phyloP scores from a whole-genome alignment of 2,329 filamentous ascomycete species.

The Dryadomyces quercivorus region DNA sequence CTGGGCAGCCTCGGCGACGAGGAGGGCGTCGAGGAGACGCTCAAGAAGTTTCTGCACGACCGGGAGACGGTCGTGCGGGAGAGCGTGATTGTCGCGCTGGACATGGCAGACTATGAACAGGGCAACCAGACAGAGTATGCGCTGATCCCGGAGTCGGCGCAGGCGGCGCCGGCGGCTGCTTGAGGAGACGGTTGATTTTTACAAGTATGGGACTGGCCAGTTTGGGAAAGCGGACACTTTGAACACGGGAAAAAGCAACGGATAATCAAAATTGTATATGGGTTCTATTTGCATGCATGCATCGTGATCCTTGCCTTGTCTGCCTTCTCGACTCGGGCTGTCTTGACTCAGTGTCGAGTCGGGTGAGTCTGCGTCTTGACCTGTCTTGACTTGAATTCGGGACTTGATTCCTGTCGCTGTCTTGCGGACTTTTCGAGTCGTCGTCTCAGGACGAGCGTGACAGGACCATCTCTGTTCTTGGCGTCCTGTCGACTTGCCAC shows the following conservation, averaged over 20 bases:
- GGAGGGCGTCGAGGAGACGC: conserved; percentile 75
- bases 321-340: background rate
- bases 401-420: too few relatives aligned
- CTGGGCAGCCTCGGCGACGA: conserved; percentile 89
- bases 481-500: too few relatives aligned
- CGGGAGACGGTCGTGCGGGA: conserved; percentile 88
- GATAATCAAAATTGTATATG: too few relatives aligned
- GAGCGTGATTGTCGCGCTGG: conserved; percentile 86
- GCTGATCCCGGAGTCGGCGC: conserved; percentile 56
- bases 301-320: too few relatives aligned
- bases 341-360: background rate
- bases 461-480: too few relatives aligned
- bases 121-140: conserved; percentile 84
- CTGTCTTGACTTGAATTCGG: too few relatives aligned
- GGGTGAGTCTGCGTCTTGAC: too few relatives aligned
- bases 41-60: conserved; percentile 78
- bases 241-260: too few relatives aligned
- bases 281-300: background rate
- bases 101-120: conserved; percentile 97
- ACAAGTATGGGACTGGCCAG: too few relatives aligned
- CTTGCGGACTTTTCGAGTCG: too few relatives aligned
- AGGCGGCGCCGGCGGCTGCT: conserved; percentile 13
- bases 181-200: background rate
- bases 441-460: too few relatives aligned
- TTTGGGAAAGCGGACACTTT: too few relatives aligned